Base-by-base conservation (phyloP, 805 yeast species). In the Zygosaccharomyces pseudorouxii region DNA sequence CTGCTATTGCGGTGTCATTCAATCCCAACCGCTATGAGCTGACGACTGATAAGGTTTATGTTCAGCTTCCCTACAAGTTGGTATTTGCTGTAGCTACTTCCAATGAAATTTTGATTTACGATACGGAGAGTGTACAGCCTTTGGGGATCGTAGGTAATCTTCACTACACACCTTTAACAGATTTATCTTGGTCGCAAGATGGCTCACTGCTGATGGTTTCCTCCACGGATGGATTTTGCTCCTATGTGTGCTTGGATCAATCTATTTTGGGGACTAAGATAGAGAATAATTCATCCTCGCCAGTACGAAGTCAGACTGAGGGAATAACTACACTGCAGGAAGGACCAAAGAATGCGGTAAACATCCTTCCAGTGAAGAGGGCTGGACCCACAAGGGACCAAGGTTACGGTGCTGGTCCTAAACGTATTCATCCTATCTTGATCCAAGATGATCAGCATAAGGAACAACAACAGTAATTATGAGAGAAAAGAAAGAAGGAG, bases 1-100 rank as follows among this genome's bases (percentile, higher is more conserved):
- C 97, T 0, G 90, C 96, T 0, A 74, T 90, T 29, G 97, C 86
- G 0, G 78, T 89, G 10, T 68, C 84, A 12, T 93, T 93, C 66
- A 84, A 83, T 33, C 95, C 96, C 0, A 67, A 77, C 2, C 62
- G 75, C 30, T 90, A 68, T 71, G 48, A 65, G 74, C 30, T 45
- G 16, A 7, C 46, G 35, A 23, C 29, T 35, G 16, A 40, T 12
- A 41, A 46, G 19, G 43, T 71, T 1, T 75, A 75, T 11, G 76
- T 88, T 51, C 67, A 71, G 4, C 66, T 90, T 39, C 85, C 88
- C 1, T 89, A 93, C 60, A 78, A 89, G 53, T 78, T 93, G 80
- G 69, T 92, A 0, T 90, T 86, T 69, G 98, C 97, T 0, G 85
- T 93, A 16, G 98, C 97, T 0, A 90, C 97, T 0, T 89, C 87